These are phyloP conservation scores for Cryomyces minteri DNA, from an alignment of 495 filamentous ascomycete genomes.

Conservation along the genomic window DNA sequence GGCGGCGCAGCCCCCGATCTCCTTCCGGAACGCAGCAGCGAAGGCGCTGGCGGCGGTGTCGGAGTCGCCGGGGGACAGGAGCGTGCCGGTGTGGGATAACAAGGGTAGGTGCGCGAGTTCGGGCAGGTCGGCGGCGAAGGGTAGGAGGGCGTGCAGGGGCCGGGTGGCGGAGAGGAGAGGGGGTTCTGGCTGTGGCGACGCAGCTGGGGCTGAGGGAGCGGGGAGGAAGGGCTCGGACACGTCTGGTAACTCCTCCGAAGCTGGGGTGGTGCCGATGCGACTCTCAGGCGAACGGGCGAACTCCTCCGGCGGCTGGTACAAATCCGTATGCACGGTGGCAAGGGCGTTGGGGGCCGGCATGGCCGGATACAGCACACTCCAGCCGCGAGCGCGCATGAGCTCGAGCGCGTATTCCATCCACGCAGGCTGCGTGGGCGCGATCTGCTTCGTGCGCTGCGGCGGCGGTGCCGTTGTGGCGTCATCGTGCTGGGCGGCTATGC, in stretches of 20 bases:
- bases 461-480: background rate
- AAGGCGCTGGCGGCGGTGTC: constrained; percentile 2
- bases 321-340: constrained; percentile 53
- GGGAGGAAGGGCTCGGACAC: constrained; percentile 13
- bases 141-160: constrained; percentile 16
- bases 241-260: background rate
- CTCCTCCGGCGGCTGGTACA: constrained; percentile 55
- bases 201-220: constrained; percentile 4
- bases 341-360: constrained; percentile 29
- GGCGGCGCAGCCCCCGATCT: constrained; percentile 15
- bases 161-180: constrained; percentile 1
- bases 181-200: constrained; percentile 7
- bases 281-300: constrained; percentile 12
- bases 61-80: background rate
- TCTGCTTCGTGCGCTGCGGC: constrained; percentile 10
- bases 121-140: constrained; percentile 19
- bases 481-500: constrained; percentile 24
- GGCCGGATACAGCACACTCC: constrained; percentile 56
- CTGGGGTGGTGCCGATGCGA: background rate
- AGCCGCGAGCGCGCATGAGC: constrained; percentile 51
- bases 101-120: constrained; percentile 16
- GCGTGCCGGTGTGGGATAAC: constrained; percentile 11
- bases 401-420: constrained; percentile 64
- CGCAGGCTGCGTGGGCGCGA: constrained; percentile 35
- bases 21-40: constrained; percentile 9